Conservation (phyloP, 441 rosid genomes). For the Erodium moschatum region DNA sequence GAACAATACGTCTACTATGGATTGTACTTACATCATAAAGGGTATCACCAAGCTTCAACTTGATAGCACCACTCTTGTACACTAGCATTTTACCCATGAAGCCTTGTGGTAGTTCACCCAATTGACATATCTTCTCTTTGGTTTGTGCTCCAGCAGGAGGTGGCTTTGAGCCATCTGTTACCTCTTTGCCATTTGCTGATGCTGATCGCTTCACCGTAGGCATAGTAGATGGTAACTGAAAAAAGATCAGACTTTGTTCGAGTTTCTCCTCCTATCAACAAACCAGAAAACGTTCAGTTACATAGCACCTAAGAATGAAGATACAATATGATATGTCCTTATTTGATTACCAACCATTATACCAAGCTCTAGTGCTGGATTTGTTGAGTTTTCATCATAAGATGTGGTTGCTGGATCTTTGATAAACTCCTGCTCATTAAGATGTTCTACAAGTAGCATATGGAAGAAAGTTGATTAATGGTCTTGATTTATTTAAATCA, state of each 20-base stretch:
- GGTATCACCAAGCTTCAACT: constrained; percentile 70
- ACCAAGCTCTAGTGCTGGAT: constrained; percentile 38
- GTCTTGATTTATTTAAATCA: no score
- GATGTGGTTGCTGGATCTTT: constrained; percentile 17
- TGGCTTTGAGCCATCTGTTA: constrained; percentile 17
- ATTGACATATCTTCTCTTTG: constrained; percentile 25
- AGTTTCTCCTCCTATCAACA: constrained; percentile 46
- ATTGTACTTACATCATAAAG: constrained; percentile 55
- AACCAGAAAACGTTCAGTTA: constrained; percentile 15
- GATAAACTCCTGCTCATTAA: constrained; percentile 50
- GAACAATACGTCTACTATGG: background rate
- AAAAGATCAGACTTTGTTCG: constrained; percentile 46
- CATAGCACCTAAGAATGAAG: background rate
- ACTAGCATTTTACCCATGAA: constrained; percentile 71
- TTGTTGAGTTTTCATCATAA: constrained; percentile 31
- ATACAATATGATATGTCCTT: background rate
- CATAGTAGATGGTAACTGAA: constrained; percentile 51
- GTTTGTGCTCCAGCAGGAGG: background rate
- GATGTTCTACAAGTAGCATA: constrained; percentile 34
- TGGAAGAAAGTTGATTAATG: constrained; percentile 15
- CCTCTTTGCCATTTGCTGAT: constrained; percentile 22
- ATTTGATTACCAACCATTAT: constrained; percentile 33
- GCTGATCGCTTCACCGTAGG: constrained; percentile 42
- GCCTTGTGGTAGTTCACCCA: constrained; percentile 56
- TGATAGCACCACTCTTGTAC: constrained; percentile 64